Conservation (phyloP, 768 basidiomycete species). For the Pleurotus djamor region DNA sequence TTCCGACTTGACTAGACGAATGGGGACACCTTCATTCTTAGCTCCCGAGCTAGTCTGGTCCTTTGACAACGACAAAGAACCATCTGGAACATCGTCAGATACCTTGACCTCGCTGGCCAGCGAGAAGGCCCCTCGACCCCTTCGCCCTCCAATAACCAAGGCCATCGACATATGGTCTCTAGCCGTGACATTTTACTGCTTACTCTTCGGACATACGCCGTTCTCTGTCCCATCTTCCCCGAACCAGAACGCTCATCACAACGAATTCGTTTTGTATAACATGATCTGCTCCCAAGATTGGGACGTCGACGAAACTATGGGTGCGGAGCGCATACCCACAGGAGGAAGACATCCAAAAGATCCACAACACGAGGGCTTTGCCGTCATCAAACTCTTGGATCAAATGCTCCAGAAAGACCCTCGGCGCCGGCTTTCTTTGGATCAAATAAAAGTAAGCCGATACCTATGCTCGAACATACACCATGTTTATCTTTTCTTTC, state of each 20-base stretch:
- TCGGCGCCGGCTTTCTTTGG: slow-evolving; percentile 23
- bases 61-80: slow-evolving; percentile 18
- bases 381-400: slow-evolving; percentile 31
- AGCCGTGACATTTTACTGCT: slow-evolving; percentile 44
- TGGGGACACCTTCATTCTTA: slow-evolving; percentile 42
- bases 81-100: slow-evolving; percentile 18
- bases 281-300: slow-evolving; percentile 41
- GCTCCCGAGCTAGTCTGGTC: slow-evolving; percentile 44
- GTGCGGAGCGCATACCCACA: slow-evolving; percentile 28
- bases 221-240: slow-evolving; percentile 32
- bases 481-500: neutral
- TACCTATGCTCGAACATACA: neutral
- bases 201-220: slow-evolving; percentile 43
- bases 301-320: slow-evolving; percentile 33
- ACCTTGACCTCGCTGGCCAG: slow-evolving; percentile 12
- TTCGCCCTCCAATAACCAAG: slow-evolving; percentile 39
- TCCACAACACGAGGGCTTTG: slow-evolving; percentile 22
- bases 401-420: slow-evolving; percentile 41
- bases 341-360: slow-evolving; percentile 31
- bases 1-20: slow-evolving; percentile 33
- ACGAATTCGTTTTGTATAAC: slow-evolving; percentile 35
- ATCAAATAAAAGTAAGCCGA: slow-evolving; percentile 28
- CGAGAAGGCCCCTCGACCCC: slow-evolving; percentile 12
- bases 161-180: slow-evolving; percentile 47
- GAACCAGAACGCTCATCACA: slow-evolving; percentile 31